These are phyloP conservation scores for Paecilomyces sp. DNA, from an alignment of 2,329 filamentous ascomycete genomes.

Conservation along the genomic window DNA sequence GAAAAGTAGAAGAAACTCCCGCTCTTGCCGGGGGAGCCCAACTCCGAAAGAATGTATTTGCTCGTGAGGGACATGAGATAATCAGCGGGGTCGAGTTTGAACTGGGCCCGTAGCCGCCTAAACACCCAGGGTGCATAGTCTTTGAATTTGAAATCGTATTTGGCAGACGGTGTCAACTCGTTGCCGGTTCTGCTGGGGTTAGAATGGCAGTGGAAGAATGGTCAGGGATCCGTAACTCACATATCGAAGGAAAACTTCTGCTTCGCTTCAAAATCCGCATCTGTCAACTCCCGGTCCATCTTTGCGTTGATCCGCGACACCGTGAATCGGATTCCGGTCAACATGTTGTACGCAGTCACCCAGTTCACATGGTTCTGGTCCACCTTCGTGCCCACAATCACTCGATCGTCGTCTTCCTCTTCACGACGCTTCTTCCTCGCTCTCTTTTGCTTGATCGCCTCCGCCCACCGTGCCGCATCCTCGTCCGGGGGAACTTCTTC, in stretches of 20 bases:
- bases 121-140: constrained; percentile 99
- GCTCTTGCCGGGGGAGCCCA: constrained; percentile 95
- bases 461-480: constrained; percentile 84
- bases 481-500: constrained; percentile 84
- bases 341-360: constrained; percentile 98
- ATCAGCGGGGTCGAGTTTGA: constrained; percentile 90
- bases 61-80: constrained; percentile 97
- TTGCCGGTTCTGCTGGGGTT: constrained; percentile 66
- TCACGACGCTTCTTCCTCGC: constrained; percentile 80
- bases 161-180: constrained; percentile 92
- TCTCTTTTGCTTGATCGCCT: constrained; percentile 84
- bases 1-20: constrained; percentile 99
- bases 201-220: constrained; percentile 22
- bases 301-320: constrained; percentile 97
- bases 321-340: constrained; percentile 95
- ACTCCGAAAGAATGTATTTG: constrained; percentile 96
- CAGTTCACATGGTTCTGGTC: constrained; percentile 96
- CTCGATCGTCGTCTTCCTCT: constrained; percentile 81
- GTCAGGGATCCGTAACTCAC: constrained; percentile 45
- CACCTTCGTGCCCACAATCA: constrained; percentile 93
- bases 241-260: constrained; percentile 99
- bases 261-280: constrained; percentile 86
- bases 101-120: constrained; percentile 77
- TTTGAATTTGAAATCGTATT: constrained; percentile 99
- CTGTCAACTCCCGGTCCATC: constrained; percentile 80